Conservation (phyloP, 257 asterid genomes). For the Fraxinus americana region DNA sequence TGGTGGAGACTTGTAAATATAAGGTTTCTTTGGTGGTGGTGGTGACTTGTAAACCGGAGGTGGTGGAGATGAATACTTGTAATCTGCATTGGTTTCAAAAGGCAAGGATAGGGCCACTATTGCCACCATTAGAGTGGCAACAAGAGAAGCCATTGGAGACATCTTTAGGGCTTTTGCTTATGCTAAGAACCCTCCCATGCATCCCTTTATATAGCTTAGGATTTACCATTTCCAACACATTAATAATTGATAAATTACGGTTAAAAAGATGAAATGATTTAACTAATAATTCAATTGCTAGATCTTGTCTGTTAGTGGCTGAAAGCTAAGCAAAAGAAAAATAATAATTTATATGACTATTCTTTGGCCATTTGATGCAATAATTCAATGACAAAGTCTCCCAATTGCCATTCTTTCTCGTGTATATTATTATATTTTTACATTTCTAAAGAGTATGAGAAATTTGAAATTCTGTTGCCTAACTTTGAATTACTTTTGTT, state of each 20-base stretch:
- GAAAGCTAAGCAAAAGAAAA: constrained; percentile 4
- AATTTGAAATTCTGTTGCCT: constrained; percentile 19
- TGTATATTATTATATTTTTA: neutral
- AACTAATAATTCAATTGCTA: constrained; percentile 9
- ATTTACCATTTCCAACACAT: constrained; percentile 17
- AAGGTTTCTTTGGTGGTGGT: constrained; percentile 12
- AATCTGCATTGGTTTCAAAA: constrained; percentile 28
- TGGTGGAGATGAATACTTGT: constrained; percentile 27
- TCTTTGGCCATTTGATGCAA: constrained; percentile 8
- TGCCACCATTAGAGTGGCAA: constrained; percentile 33
- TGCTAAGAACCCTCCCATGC: neutral
- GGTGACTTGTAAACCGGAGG: constrained; percentile 24
- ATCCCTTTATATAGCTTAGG: constrained; percentile 32
- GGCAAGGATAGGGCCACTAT: constrained; percentile 32
- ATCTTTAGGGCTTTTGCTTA: constrained; percentile 22
- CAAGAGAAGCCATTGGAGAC: constrained; percentile 32
- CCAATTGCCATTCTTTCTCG: neutral
- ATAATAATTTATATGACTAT: neutral
- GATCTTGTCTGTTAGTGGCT: constrained; percentile 18
- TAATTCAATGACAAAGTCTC: constrained; percentile 32
- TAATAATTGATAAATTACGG: constrained; percentile 15
- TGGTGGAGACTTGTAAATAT: constrained; percentile 18
- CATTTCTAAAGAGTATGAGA: neutral
- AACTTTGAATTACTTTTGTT: neutral
- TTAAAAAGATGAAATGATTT: neutral